Percentiles rank a stretch among this genome's conserved stretches.
Evolutionary conservation across 129 eudicot genomes (phyloP).

Genomic region (Centrapalus pauciflorus): DNA sequence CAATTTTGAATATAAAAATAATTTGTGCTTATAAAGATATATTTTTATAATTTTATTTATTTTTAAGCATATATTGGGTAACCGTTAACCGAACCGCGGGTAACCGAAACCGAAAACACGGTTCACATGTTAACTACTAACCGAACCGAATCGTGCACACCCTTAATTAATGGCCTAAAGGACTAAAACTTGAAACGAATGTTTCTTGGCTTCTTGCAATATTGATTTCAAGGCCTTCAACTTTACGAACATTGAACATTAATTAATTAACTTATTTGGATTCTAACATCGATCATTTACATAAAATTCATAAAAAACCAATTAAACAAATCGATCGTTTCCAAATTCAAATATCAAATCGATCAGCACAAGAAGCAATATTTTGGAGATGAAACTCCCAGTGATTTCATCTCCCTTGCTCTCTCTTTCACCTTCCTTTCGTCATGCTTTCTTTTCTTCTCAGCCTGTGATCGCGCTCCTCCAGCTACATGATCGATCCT

Average conservation of each 20-base stretch:
- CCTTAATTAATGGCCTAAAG: too few relatives aligned
- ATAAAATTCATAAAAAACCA: slow-evolving; percentile 1
- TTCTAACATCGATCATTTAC: slow-evolving; percentile 3
- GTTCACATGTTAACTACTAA: too few relatives aligned
- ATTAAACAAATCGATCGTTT: neutral
- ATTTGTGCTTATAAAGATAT: too few relatives aligned
- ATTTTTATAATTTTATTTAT: too few relatives aligned
- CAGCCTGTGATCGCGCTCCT: slow-evolving; percentile 55
- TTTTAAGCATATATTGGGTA: too few relatives aligned
- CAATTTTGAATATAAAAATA: too few relatives aligned
- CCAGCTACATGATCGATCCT: slow-evolving; percentile 56
- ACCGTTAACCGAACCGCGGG: too few relatives aligned
- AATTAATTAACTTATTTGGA: too few relatives aligned
- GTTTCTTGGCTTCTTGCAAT: neutral
- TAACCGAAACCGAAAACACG: too few relatives aligned
- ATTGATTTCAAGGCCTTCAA: neutral
- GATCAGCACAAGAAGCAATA: slow-evolving; percentile 48
- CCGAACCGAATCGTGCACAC: too few relatives aligned
- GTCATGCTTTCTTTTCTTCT: slow-evolving; percentile 49
- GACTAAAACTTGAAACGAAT: too few relatives aligned
- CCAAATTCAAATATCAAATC: neutral
- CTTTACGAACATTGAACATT: slow-evolving; percentile 2
- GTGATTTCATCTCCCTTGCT: slow-evolving; percentile 58
- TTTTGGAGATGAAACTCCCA: slow-evolving; percentile 47
- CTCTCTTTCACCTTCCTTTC: slow-evolving; percentile 48